Evolutionary conservation across 768 basidiomycete genomes (phyloP).

Genomic region (Trametes cubensis): DNA sequence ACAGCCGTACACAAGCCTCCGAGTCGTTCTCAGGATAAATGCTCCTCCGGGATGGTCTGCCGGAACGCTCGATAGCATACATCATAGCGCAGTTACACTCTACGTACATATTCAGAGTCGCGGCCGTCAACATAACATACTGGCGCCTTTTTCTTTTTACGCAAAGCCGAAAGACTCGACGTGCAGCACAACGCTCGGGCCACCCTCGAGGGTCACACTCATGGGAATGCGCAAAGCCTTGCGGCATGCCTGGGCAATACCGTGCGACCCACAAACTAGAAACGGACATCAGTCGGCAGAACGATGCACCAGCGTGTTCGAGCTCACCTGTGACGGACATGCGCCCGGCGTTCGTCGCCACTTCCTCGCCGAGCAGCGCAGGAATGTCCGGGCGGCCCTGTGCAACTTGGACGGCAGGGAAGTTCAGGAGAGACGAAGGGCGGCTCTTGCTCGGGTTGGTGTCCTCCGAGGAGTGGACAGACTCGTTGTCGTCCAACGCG

Average conservation of each 20-base stretch:
- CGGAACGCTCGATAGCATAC: too few species aligned
- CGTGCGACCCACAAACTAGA: conserved; percentile 53
- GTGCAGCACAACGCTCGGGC: conserved; percentile 48
- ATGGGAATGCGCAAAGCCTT: conserved; percentile 43
- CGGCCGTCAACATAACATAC: too few species aligned
- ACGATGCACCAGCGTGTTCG: background rate
- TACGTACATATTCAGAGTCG: too few species aligned
- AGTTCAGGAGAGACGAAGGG: conserved; percentile 27
- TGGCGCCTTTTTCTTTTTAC: background rate
- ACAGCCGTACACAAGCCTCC: too few species aligned
- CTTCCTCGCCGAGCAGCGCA: conserved; percentile 41
- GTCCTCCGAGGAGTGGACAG: conserved; percentile 15
- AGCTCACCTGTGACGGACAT: conserved; percentile 53
- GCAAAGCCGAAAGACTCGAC: conserved; percentile 49
- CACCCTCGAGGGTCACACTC: conserved; percentile 43
- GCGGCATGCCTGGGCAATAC: conserved; percentile 43
- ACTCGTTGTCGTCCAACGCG: conserved; percentile 28
- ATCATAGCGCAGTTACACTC: background rate
- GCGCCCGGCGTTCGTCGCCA: conserved; percentile 38
- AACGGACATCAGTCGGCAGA: background rate
- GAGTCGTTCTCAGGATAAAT: too few species aligned
- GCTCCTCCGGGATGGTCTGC: too few species aligned
- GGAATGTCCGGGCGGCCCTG: conserved; percentile 49
- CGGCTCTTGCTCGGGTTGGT: conserved; percentile 17
- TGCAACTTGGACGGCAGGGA: conserved; percentile 33